phyloP scores from a whole-genome alignment of 208 protist species.

The Leishmania arabica region DNA sequence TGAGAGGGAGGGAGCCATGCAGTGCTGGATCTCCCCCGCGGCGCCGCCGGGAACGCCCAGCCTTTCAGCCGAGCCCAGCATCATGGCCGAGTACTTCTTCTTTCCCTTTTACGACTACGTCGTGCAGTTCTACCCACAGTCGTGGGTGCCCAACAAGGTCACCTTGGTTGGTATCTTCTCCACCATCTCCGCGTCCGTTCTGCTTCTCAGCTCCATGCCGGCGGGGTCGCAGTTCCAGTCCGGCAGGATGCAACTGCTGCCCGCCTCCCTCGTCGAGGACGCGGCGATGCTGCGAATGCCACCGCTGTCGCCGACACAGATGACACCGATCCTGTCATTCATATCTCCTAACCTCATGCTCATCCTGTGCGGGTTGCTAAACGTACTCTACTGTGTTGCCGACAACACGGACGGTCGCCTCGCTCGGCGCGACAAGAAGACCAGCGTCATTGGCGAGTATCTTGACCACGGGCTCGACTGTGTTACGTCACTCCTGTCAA shows the following conservation, averaged over 20 bases:
- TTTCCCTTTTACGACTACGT: conserved; percentile 86
- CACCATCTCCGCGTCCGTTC: conserved; percentile 70
- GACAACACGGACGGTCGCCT: conserved; percentile 93
- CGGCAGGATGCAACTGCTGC: conserved; percentile 42
- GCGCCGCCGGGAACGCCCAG: conserved; percentile 35
- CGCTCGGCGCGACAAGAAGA: conserved; percentile 73
- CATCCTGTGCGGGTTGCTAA: conserved; percentile 70
- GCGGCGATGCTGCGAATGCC: conserved; percentile 15
- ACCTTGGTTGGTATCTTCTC: conserved; percentile 75
- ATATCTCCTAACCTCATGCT: conserved; percentile 44
- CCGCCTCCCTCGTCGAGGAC: conserved; percentile 42
- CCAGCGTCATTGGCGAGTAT: conserved; percentile 89
- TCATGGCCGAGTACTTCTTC: conserved; percentile 76
- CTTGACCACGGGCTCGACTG: conserved; percentile 93
- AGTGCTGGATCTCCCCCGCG: conserved; percentile 28
- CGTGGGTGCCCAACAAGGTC: conserved; percentile 83
- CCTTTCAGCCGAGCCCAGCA: conserved; percentile 57
- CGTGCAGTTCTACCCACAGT: conserved; percentile 56
- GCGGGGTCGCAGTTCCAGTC: conserved; percentile 59
- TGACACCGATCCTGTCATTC: conserved; percentile 47
- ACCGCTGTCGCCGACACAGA: conserved; percentile 37
- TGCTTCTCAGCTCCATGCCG: conserved; percentile 81
- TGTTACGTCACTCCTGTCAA: conserved; percentile 87
- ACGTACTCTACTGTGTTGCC: conserved; percentile 84
- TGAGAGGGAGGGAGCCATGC: not conserved